phyloP scores from a whole-genome alignment of 768 basidiomycete species.

The Galerina sulciceps region DNA sequence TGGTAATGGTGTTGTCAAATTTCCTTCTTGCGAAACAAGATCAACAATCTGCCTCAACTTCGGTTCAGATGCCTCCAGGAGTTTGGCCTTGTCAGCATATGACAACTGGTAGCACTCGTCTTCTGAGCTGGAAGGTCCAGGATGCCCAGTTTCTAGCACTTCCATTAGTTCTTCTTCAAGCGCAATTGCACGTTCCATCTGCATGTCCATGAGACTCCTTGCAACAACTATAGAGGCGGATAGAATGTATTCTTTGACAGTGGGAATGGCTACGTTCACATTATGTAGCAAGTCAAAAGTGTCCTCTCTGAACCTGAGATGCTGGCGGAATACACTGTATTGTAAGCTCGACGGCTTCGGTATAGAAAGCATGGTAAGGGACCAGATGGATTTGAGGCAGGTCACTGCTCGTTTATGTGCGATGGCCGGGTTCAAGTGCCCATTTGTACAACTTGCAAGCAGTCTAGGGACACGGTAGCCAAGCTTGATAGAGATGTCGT shows the following conservation, averaged over 20 bases:
- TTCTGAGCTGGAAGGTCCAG: background rate
- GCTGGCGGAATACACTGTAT: conserved; percentile 18
- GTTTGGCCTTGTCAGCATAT: background rate
- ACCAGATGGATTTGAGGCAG: conserved; percentile 44
- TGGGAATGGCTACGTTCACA: conserved; percentile 25
- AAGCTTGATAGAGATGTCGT: conserved; percentile 32
- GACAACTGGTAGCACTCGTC: background rate
- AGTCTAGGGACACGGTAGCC: conserved; percentile 40
- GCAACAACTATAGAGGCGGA: conserved; percentile 37
- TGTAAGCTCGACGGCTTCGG: conserved; percentile 20
- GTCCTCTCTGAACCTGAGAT: conserved; percentile 37
- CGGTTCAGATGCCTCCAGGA: conserved; percentile 10
- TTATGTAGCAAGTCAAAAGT: conserved; percentile 31
- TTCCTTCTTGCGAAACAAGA: conserved; percentile 10
- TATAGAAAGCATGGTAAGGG: conserved; percentile 44
- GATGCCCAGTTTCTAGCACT: conserved; percentile 17
- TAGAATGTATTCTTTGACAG: conserved; percentile 27
- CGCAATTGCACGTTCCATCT: conserved; percentile 26
- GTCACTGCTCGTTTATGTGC: conserved; percentile 35
- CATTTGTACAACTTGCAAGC: conserved; percentile 32
- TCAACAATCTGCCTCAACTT: conserved; percentile 14
- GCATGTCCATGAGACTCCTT: conserved; percentile 36
- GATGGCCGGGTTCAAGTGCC: conserved; percentile 23
- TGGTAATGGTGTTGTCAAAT: conserved; percentile 18
- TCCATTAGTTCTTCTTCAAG: conserved; percentile 27